Conservation (phyloP, 192 early-diverging fungal species). For the Gonapodya prolifera region DNA sequence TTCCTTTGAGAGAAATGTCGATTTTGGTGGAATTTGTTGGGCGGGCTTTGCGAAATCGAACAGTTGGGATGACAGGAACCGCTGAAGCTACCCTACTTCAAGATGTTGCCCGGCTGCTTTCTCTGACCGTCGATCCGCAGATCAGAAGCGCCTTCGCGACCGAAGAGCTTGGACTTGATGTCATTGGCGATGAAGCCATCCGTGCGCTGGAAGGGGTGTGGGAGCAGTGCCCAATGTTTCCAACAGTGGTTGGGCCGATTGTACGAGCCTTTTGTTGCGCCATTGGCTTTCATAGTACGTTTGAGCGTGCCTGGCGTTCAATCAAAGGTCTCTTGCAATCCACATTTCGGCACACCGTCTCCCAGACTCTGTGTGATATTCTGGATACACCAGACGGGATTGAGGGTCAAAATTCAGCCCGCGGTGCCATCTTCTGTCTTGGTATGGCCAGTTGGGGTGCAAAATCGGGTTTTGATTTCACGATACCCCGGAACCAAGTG, state of each 20-base stretch:
- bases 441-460: constrained; percentile 41
- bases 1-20: background rate
- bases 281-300: background rate
- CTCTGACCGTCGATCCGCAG: constrained; percentile 16
- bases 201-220: background rate
- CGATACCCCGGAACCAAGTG: constrained; percentile 21
- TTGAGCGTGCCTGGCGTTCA: constrained; percentile 31
- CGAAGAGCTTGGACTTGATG: background rate
- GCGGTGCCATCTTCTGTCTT: constrained; percentile 44
- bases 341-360: constrained; percentile 44
- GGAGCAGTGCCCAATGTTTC: background rate
- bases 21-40: background rate
- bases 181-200: background rate
- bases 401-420: constrained; percentile 13
- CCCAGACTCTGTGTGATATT: constrained; percentile 38
- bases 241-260: background rate
- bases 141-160: background rate
- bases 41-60: background rate
- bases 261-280: background rate
- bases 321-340: constrained; percentile 49
- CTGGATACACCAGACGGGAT: constrained; percentile 16
- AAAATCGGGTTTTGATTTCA: constrained; percentile 14
- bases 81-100: constrained; percentile 16
- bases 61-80: background rate
- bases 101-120: constrained; percentile 36